Evolutionary conservation across 306 rosid species (phyloP).

Genomic region (Fragaria ananassa): DNA sequence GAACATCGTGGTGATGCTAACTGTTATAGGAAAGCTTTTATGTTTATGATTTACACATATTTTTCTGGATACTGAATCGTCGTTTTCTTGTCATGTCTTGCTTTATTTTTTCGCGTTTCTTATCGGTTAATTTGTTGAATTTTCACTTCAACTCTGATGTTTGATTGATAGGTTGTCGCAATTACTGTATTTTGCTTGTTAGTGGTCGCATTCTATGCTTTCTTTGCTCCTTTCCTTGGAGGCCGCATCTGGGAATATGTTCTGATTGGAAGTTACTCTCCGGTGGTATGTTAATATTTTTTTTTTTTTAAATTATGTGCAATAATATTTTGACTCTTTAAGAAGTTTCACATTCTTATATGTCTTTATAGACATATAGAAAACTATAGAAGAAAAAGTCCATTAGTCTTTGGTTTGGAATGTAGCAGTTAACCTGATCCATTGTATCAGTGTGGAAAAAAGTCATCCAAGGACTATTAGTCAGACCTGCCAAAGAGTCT

Average conservation of each 20-base stretch:
- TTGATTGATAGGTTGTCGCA: conserved; percentile 72
- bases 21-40: neutral
- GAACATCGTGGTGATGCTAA: neutral
- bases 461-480: neutral
- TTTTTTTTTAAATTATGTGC: neutral
- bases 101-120: neutral
- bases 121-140: neutral
- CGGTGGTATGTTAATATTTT: conserved; percentile 58
- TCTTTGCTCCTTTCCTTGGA: conserved; percentile 91
- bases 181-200: conserved; percentile 82
- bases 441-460: neutral
- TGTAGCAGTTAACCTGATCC: conserved; percentile 1
- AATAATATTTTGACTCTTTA: neutral
- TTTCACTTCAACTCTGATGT: conserved; percentile 29
- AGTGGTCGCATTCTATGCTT: conserved; percentile 90
- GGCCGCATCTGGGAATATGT: conserved; percentile 73
- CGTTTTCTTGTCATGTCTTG: neutral
- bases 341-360: conserved; percentile 8
- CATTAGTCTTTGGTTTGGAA: neutral
- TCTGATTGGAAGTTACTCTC: conserved; percentile 69
- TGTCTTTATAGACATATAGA: neutral
- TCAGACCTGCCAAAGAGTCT: conserved; percentile 2
- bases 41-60: neutral
- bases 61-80: neutral
- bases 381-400: neutral